Conservation (phyloP, 2,329 filamentous ascomycete genomes). For the Dothistroma pini region DNA sequence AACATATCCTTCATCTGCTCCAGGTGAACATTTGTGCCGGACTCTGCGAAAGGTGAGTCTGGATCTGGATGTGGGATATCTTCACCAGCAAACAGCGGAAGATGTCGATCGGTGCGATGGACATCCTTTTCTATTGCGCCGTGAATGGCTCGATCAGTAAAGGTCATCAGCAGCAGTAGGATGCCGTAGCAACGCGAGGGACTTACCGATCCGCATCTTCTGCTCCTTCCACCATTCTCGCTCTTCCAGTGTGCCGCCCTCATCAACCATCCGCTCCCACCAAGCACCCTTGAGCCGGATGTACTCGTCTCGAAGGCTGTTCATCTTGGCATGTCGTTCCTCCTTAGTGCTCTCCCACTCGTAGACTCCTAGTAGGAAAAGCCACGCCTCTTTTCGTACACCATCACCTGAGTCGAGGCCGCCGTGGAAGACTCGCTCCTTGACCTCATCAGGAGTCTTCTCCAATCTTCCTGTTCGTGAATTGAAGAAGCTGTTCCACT, state of each 20-base stretch:
- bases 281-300: slow-evolving; percentile 88
- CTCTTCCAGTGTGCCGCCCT: slow-evolving; percentile 72
- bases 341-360: slow-evolving; percentile 88
- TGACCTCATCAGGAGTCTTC: slow-evolving; percentile 85
- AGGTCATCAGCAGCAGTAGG: slow-evolving; percentile 24
- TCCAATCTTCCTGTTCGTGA: slow-evolving; percentile 66
- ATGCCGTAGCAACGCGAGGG: slow-evolving; percentile 12
- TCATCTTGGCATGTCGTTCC: slow-evolving; percentile 77
- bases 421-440: slow-evolving; percentile 95
- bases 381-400: slow-evolving; percentile 93
- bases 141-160: slow-evolving; percentile 47
- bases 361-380: slow-evolving; percentile 87
- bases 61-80: slow-evolving; percentile 96
- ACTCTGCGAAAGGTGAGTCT: slow-evolving; percentile 86
- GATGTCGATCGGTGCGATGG: slow-evolving; percentile 89
- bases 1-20: slow-evolving; percentile 99
- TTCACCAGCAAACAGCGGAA: slow-evolving; percentile 93
- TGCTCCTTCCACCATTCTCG: slow-evolving; percentile 98
- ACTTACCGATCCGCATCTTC: slow-evolving; percentile 82
- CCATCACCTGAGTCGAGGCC: slow-evolving; percentile 85
- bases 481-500: slow-evolving; percentile 94
- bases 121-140: slow-evolving; percentile 85
- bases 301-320: slow-evolving; percentile 87
- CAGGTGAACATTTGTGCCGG: slow-evolving; percentile 93
- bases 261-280: slow-evolving; percentile 91